These are phyloP conservation scores for Mycena albidolilacea DNA, from an alignment of 768 basidiomycete genomes.

Conservation along the genomic window DNA sequence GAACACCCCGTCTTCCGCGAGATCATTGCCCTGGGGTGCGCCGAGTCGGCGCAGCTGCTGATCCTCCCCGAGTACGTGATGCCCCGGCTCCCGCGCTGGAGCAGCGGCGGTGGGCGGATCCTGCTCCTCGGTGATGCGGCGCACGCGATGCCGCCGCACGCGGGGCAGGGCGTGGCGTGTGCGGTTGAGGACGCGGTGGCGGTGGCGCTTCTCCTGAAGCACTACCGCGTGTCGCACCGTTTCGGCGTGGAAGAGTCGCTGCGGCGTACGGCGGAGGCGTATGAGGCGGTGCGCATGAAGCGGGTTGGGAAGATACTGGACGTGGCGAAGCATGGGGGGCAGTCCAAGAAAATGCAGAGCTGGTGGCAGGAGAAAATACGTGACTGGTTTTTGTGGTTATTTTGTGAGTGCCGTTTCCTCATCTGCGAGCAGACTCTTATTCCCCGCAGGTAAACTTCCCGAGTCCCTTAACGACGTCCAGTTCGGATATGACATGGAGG, in stretches of 20 bases:
- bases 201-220: constrained; percentile 53
- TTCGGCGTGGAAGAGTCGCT: constrained; percentile 40
- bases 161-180: constrained; percentile 58
- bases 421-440: background rate
- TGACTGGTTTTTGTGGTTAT: constrained; percentile 51
- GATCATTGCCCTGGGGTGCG: constrained; percentile 50
- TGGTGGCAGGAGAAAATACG: constrained; percentile 51
- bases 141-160: constrained; percentile 60
- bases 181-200: constrained; percentile 58
- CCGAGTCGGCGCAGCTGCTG: constrained; percentile 41
- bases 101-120: constrained; percentile 50
- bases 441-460: constrained; percentile 46
- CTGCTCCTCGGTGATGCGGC: constrained; percentile 61
- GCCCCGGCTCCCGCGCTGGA: constrained; percentile 54
- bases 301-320: constrained; percentile 52
- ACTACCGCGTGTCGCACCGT: constrained; percentile 44
- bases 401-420: constrained; percentile 45
- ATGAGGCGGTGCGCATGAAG: constrained; percentile 52
- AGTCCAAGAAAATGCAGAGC: constrained; percentile 50
- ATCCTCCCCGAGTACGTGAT: constrained; percentile 56
- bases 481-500: constrained; percentile 48
- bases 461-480: constrained; percentile 47
- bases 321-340: constrained; percentile 49
- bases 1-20: constrained; percentile 42
- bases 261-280: constrained; percentile 46